A percentile compares a stretch with the other conserved stretches of the same genome.
phyloP scores from a whole-genome alignment of 495 filamentous ascomycete genomes.

The Daldinia vernicosa region DNA sequence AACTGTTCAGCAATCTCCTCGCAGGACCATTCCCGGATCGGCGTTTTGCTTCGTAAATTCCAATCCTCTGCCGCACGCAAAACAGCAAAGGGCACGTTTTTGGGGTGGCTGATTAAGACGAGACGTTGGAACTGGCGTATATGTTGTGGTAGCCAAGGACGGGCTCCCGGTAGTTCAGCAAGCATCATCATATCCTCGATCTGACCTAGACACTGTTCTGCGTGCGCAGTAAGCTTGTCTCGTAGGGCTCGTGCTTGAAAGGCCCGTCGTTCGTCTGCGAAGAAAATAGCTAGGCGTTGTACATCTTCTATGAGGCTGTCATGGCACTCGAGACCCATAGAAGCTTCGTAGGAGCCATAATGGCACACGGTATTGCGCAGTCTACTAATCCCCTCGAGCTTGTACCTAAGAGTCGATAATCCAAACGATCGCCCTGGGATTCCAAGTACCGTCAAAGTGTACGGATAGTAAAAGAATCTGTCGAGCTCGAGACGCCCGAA shows the following conservation, averaged over 20 bases:
- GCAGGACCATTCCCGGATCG: background rate
- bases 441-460: no score
- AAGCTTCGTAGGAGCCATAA: background rate
- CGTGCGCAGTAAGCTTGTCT: background rate
- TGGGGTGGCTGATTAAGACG: no score
- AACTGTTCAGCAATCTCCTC: background rate
- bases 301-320: background rate
- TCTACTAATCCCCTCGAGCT: background rate
- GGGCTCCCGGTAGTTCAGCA: background rate
- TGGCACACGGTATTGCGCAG: slow-evolving; percentile 3
- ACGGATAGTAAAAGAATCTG: background rate
- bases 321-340: background rate
- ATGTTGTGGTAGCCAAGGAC: background rate
- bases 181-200: background rate
- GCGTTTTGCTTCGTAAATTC: background rate
- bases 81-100: background rate
- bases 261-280: background rate
- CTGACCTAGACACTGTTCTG: background rate
- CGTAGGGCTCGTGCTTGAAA: background rate
- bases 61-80: background rate
- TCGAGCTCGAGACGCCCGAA: slow-evolving; percentile 8
- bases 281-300: background rate
- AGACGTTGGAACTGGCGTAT: background rate
- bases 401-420: background rate
- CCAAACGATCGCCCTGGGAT: no score